Percentiles rank a stretch among this genome's conserved stretches.
These are phyloP conservation scores for Kondoa subrosea DNA, from an alignment of 768 basidiomycete genomes.

Conservation along the genomic window DNA sequence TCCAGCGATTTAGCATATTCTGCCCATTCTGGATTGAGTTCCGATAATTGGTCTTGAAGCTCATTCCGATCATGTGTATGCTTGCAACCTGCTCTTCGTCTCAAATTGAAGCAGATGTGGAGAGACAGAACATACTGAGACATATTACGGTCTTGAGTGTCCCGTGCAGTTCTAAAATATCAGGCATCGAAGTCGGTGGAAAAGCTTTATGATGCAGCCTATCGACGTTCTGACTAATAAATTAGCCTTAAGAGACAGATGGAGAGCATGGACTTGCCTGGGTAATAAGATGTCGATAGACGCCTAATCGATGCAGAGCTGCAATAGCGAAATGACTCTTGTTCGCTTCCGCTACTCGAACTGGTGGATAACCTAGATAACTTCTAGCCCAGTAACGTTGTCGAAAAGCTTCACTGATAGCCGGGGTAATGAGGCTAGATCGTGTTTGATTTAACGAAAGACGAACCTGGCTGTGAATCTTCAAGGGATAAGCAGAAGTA, in stretches of 20 bases:
- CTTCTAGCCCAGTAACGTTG: conserved; percentile 20
- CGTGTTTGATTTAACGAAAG: neutral
- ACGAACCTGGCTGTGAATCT: neutral
- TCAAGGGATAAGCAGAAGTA: neutral
- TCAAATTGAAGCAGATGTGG: neutral
- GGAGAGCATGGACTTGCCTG: neutral
- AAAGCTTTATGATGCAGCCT: conserved; percentile 19
- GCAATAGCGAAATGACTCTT: conserved; percentile 18
- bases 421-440: neutral
- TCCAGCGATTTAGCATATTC: conserved; percentile 12
- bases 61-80: conserved; percentile 14
- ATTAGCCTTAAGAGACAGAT: neutral
- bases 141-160: conserved; percentile 19
- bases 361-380: conserved; percentile 19
- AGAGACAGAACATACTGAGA: conserved; percentile 9
- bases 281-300: neutral
- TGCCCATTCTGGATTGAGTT: conserved; percentile 17
- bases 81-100: conserved; percentile 1
- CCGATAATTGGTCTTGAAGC: conserved; percentile 9
- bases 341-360: conserved; percentile 17
- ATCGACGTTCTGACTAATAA: conserved; percentile 20
- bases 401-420: conserved; percentile 4
- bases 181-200: neutral
- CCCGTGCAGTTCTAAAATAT: conserved; percentile 17
- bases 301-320: conserved; percentile 15